Evolutionary conservation across 2,329 filamentous ascomycete genomes (phyloP).

Genomic region (Nemania sp.): DNA sequence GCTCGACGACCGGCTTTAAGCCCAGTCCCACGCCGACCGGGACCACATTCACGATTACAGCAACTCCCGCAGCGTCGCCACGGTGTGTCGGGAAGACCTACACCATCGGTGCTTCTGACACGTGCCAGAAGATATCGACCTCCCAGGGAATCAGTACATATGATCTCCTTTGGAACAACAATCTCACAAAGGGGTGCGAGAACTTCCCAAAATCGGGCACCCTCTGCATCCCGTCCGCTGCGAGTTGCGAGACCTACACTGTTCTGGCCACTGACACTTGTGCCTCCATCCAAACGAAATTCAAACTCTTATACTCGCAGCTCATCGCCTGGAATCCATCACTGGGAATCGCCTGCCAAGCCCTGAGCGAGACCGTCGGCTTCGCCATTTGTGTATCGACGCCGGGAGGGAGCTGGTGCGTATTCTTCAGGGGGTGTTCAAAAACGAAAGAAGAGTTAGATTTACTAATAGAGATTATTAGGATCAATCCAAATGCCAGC

Average conservation of each 20-base stretch:
- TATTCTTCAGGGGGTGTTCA: too few relatives aligned
- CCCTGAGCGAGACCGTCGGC: background rate
- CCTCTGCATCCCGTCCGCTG: conserved; percentile 1
- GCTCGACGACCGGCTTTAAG: background rate
- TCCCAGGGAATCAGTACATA: conserved; percentile 12
- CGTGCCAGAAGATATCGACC: conserved; percentile 8
- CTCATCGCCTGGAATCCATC: conserved; percentile 8
- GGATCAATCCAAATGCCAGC: conserved; percentile 9
- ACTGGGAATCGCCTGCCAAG: background rate
- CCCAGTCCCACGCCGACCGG: conserved; percentile 1
- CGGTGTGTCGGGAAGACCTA: background rate
- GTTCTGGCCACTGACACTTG: background rate
- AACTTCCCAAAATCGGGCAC: background rate
- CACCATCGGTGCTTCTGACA: conserved; percentile 3
- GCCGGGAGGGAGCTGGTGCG: conserved; percentile 2
- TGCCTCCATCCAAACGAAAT: conserved; percentile 1
- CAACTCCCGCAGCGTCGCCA: background rate
- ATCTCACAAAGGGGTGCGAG: background rate
- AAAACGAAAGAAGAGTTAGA: too few relatives aligned
- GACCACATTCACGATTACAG: conserved; percentile 1
- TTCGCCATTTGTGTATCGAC: conserved; percentile 4
- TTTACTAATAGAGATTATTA: background rate
- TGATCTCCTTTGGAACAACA: conserved; percentile 12
- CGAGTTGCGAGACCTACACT: background rate
- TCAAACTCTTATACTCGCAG: background rate